A percentile compares a stretch with the other conserved stretches of the same genome.
Evolutionary conservation across 1,284 basidiomycete genomes (phyloP).

Genomic region (Cutaneotrichosporon dermatis): DNA sequence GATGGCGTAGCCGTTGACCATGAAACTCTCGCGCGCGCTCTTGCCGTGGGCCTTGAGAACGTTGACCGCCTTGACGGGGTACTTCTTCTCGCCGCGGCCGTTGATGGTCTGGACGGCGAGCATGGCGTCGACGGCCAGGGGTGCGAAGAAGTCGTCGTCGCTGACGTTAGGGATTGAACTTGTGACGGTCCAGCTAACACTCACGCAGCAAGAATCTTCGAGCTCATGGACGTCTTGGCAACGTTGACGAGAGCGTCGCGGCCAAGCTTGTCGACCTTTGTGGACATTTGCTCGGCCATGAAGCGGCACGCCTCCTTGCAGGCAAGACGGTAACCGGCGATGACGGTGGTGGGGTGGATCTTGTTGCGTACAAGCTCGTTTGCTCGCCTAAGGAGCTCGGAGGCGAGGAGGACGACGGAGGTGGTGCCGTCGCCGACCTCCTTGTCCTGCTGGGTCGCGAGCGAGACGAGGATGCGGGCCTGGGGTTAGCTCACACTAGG

Average conservation of each 20-base stretch:
- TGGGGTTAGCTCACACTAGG: constrained; percentile 9
- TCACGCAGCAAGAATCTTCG: constrained; percentile 95
- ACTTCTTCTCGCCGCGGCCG: constrained; percentile 91
- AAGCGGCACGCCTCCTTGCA: constrained; percentile 97
- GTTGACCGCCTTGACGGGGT: constrained; percentile 99
- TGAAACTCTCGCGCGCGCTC: constrained; percentile 90
- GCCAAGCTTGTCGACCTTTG: constrained; percentile 89
- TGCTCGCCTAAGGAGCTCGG: constrained; percentile 88
- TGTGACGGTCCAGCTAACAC: constrained; percentile 41
- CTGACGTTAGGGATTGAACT: constrained; percentile 50
- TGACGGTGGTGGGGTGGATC: constrained; percentile 99
- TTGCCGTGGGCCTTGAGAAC: constrained; percentile 98
- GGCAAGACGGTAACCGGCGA: constrained; percentile 92
- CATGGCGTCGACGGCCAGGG: constrained; percentile 99
- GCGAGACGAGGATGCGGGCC: constrained; percentile 90
- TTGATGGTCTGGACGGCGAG: constrained; percentile 94
- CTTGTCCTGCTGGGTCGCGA: constrained; percentile 98
- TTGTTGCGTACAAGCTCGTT: constrained; percentile 98
- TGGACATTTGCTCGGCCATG: constrained; percentile 94
- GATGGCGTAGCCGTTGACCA: constrained; percentile 93
- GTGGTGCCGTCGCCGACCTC: constrained; percentile 99
- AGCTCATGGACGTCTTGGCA: constrained; percentile 98
- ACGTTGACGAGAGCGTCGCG: constrained; percentile 91
- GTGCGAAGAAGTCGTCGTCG: constrained; percentile 96
- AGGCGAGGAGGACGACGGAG: constrained; percentile 95